Conservation (phyloP, 2,329 filamentous ascomycete species). For the Diatrype stigma region DNA sequence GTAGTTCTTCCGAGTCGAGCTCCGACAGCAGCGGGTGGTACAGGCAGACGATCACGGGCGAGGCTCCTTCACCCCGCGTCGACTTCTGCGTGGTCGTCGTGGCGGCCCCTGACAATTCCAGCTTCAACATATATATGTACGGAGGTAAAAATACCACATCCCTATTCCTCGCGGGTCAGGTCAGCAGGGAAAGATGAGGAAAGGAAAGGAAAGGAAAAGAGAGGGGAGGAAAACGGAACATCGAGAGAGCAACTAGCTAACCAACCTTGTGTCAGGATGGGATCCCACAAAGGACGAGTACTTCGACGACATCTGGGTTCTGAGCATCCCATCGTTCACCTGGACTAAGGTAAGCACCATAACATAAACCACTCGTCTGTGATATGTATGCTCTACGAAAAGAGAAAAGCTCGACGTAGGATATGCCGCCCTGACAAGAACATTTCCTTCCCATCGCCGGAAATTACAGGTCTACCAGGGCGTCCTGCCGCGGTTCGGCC, state of each 20-base stretch:
- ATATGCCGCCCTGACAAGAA: no score
- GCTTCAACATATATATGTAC: conserved; percentile 46
- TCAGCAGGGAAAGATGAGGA: no score
- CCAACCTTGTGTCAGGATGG: conserved; percentile 1
- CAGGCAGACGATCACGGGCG: conserved; percentile 35
- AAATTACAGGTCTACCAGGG: no score
- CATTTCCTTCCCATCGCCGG: no score
- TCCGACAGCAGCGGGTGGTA: conserved; percentile 37
- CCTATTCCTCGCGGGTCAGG: no score
- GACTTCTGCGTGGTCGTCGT: conserved; percentile 39
- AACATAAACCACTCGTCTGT: no score
- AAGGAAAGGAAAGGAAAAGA: no score
- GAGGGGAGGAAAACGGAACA: no score
- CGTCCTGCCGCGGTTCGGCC: conserved; percentile 30
- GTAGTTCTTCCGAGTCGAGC: conserved; percentile 9
- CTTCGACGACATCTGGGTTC: conserved; percentile 40
- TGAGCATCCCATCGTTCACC: conserved; percentile 41
- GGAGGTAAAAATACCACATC: conserved; percentile 35
- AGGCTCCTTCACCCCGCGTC: conserved; percentile 33
- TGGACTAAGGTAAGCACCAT: conserved; percentile 34
- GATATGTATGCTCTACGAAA: no score
- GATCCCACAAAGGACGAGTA: conserved; percentile 21
- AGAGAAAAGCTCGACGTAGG: no score
- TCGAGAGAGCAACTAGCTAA: no score
- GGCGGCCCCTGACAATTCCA: conserved; percentile 39